These are phyloP conservation scores for Suillus decipiens DNA, from an alignment of 768 basidiomycete genomes.

Conservation along the genomic window DNA sequence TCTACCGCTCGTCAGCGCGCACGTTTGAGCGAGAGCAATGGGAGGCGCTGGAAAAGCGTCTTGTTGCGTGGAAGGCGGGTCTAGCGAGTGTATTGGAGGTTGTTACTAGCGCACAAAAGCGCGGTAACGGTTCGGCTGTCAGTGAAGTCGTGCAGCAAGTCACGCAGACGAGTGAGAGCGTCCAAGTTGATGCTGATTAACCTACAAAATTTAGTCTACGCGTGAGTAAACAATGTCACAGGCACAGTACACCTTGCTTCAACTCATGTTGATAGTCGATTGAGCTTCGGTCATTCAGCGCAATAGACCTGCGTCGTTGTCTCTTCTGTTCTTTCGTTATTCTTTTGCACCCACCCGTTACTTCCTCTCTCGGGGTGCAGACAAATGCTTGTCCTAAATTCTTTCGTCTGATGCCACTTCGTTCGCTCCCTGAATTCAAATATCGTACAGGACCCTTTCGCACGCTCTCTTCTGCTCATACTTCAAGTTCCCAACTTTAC, in stretches of 20 bases:
- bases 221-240: too few species aligned
- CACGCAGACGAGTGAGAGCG: neutral
- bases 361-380: too few species aligned
- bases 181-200: neutral
- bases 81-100: conserved; percentile 72
- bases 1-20: conserved; percentile 73
- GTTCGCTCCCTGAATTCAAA: too few species aligned
- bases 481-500: conserved; percentile 63
- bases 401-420: too few species aligned
- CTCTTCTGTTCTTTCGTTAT: too few species aligned
- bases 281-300: too few species aligned
- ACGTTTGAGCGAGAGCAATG: conserved; percentile 80
- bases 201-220: neutral
- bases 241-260: too few species aligned
- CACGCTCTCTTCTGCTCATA: neutral
- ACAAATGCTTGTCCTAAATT: too few species aligned
- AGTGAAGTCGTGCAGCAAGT: conserved; percentile 24
- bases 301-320: too few species aligned
- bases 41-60: conserved; percentile 72
- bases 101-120: conserved; percentile 59
- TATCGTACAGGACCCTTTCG: too few species aligned
- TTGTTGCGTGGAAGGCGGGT: conserved; percentile 79
- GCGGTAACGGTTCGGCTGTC: conserved; percentile 24
- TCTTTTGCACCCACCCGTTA: too few species aligned
- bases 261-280: too few species aligned